Percentiles rank a stretch among this genome's conserved stretches.
These are phyloP conservation scores for Przewalskia tangutica DNA, from an alignment of 257 asterid species.

Conservation along the genomic window DNA sequence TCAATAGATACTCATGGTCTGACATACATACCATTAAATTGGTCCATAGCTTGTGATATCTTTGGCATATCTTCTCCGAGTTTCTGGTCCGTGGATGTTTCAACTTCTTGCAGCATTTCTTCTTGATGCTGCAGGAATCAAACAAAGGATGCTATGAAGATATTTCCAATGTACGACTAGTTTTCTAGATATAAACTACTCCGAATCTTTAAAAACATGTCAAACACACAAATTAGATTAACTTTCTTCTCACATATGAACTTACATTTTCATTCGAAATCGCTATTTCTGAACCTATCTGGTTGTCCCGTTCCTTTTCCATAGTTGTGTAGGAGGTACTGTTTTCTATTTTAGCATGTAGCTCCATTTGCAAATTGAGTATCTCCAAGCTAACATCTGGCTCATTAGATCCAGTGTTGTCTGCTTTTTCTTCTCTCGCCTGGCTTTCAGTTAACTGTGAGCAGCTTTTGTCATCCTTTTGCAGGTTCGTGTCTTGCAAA, in stretches of 20 bases:
- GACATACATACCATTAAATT: background rate
- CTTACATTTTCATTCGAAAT: constrained; percentile 36
- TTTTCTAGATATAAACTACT: background rate
- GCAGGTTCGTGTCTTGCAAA: constrained; percentile 31
- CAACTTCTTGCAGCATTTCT: background rate
- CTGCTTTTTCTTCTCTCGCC: constrained; percentile 13
- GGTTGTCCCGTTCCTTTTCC: constrained; percentile 26
- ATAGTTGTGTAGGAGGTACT: constrained; percentile 1
- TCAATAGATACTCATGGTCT: background rate
- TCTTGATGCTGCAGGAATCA: constrained; percentile 27
- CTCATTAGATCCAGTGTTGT: background rate
- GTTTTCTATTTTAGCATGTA: constrained; percentile 7
- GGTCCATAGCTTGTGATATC: background rate
- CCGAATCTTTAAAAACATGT: background rate
- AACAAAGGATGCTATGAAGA: constrained; percentile 7
- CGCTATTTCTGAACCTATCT: constrained; percentile 8
- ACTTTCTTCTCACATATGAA: background rate
- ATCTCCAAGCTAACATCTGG: constrained; percentile 14
- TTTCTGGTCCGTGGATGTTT: constrained; percentile 16
- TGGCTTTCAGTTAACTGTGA: constrained; percentile 16
- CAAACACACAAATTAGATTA: background rate
- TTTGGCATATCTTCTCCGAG: constrained; percentile 7
- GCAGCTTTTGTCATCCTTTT: constrained; percentile 21
- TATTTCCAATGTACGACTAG: background rate
- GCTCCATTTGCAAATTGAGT: background rate